phyloP scores from a whole-genome alignment of 495 filamentous ascomycete species.

The Penicillium silybi region DNA sequence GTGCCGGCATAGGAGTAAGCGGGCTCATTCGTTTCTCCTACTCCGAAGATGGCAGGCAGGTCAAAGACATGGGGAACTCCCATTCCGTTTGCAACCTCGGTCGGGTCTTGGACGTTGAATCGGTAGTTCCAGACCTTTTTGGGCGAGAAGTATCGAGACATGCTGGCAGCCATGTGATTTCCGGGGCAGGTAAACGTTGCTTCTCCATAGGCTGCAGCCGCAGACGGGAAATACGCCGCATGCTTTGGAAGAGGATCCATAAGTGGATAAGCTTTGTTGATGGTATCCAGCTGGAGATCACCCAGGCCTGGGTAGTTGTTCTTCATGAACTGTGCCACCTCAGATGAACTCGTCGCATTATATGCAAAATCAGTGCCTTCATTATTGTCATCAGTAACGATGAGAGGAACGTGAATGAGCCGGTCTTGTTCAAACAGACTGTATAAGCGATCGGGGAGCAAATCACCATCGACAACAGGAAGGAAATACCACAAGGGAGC shows the following conservation, averaged over 20 bases:
- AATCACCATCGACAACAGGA: constrained; percentile 53
- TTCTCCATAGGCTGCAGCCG: constrained; percentile 60
- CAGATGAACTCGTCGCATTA: constrained; percentile 32
- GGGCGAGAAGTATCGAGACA: constrained; percentile 35
- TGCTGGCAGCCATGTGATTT: constrained; percentile 33
- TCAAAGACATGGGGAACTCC: constrained; percentile 65
- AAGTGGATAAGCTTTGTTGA: constrained; percentile 54
- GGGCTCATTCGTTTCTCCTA: constrained; percentile 19
- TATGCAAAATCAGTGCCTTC: constrained; percentile 62
- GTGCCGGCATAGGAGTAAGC: constrained; percentile 19
- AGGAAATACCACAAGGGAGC: constrained; percentile 44
- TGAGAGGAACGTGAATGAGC: constrained; percentile 58
- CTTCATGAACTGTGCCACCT: constrained; percentile 52
- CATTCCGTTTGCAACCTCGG: constrained; percentile 43
- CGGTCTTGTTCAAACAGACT: constrained; percentile 45
- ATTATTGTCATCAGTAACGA: constrained; percentile 64
- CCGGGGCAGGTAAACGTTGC: constrained; percentile 64
- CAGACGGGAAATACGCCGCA: constrained; percentile 53
- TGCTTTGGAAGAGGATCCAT: constrained; percentile 32
- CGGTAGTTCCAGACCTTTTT: constrained; percentile 53
- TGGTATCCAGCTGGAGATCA: constrained; percentile 42
- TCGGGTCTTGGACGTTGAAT: constrained; percentile 56
- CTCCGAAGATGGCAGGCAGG: constrained; percentile 53
- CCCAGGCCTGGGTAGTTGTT: constrained; percentile 58
- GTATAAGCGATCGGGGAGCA: constrained; percentile 55